Conservation (phyloP, 352 stramenopile genomes). For the Globisporangium sylvaticum region DNA sequence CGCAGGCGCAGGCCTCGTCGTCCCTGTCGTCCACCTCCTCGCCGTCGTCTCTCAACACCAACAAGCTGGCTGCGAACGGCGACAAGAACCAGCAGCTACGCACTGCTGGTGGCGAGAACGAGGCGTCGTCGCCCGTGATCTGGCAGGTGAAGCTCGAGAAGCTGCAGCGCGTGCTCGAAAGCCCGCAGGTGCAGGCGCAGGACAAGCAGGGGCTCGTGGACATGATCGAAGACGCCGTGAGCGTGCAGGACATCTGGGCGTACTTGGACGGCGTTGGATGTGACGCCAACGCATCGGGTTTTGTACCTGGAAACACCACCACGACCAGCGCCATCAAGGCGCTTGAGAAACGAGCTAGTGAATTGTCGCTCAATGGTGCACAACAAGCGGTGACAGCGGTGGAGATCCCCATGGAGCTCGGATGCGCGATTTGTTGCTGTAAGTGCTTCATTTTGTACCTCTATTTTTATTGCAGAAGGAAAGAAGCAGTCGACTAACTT, state of each 20-base stretch:
- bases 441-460: constrained; percentile 7
- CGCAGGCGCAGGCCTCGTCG: not conserved
- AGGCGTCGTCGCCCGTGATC: not conserved
- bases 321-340: not conserved
- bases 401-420: constrained; percentile 27
- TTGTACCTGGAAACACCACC: not conserved
- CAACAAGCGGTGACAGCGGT: not conserved
- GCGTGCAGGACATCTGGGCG: constrained; percentile 10
- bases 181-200: constrained; percentile 1
- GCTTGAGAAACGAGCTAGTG: not conserved
- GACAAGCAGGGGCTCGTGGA: constrained; percentile 16
- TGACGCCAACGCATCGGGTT: not conserved
- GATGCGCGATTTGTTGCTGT: constrained; percentile 43
- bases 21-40: not conserved
- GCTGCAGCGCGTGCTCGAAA: constrained; percentile 17
- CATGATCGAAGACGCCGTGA: constrained; percentile 17
- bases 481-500: not conserved
- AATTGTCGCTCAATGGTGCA: not conserved
- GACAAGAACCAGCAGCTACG: not conserved
- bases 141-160: constrained; percentile 14
- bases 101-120: not conserved
- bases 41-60: not conserved
- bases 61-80: not conserved
- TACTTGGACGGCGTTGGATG: constrained; percentile 6
- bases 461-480: not conserved